phyloP scores from a whole-genome alignment of 1,284 basidiomycete species.

The Leccinum griseonigrum region DNA sequence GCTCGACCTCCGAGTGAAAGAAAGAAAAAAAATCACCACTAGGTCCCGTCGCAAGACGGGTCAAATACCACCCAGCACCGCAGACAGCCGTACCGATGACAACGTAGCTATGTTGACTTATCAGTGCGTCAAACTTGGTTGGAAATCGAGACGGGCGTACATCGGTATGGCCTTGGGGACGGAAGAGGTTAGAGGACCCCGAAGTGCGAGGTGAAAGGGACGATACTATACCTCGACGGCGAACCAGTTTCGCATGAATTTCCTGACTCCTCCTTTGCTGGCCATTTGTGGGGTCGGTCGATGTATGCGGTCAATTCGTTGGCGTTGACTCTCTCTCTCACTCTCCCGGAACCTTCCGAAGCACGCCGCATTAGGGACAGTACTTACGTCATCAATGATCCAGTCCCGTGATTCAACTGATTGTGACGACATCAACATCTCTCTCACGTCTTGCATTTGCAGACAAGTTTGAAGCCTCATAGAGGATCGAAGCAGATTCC shows the following conservation, averaged over 20 bases:
- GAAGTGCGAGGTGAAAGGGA: not conserved
- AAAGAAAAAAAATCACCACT: conserved; percentile 45
- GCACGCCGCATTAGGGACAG: not conserved
- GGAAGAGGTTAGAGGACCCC: conserved; percentile 3
- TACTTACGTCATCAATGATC: too few species aligned
- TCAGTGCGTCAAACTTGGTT: conserved; percentile 15
- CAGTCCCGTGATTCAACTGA: too few species aligned
- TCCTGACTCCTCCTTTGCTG: conserved; percentile 17
- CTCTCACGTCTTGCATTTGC: too few species aligned
- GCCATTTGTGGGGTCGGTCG: conserved; percentile 24
- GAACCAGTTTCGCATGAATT: conserved; percentile 74
- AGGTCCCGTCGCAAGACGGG: conserved; percentile 69
- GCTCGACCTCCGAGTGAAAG: not conserved
- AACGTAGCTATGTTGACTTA: conserved; percentile 50
- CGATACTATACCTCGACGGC: conserved; percentile 66
- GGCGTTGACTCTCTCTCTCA: not conserved
- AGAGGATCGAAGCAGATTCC: too few species aligned
- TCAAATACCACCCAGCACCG: conserved; percentile 71
- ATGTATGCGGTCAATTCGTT: not conserved
- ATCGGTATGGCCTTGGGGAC: conserved; percentile 68
- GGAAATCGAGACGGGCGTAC: conserved; percentile 42
- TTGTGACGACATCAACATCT: too few species aligned
- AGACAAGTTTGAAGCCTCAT: too few species aligned
- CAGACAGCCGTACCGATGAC: conserved; percentile 64
- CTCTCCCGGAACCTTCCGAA: conserved; percentile 22